Base-by-base conservation (phyloP, 805 yeast species). In the Pichia occidentalis region DNA sequence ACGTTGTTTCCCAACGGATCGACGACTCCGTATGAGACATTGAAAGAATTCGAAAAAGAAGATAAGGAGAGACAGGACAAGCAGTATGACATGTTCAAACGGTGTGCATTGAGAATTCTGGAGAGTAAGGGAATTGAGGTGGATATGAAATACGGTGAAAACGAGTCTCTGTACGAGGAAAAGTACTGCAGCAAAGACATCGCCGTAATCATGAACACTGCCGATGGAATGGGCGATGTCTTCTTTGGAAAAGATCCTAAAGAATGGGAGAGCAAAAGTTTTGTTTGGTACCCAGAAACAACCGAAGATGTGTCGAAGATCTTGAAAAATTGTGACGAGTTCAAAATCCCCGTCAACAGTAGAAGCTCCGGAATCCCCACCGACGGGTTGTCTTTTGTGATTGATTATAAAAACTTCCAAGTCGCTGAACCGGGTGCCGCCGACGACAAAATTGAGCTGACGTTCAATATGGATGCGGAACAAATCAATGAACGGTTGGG, bases 1-100 rank as follows among this genome's bases (percentile, higher is more conserved):
- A 53, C 54, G 24, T 30, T 55, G 32, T 57, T 56, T 28, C 62
- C 62, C 3, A 17, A 46, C 9, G 51, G 47, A 4, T 55, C 60
- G 9, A 47, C 44, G 3, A 54, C 62, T 4, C 29, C 40, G 11
- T 18, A 37, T 3, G 46, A 45, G 7, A 49, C 50, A n/a, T 25
- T 56, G 17, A 46, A 46, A 11, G 36, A 36, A 18, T 36, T 36
- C 12, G 43, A 40, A n/a, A 31, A 35, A 17, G 36, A 43, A 11
- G 46, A 36, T 17, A 44, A 39, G 9, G 45, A 42, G 17, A 30
- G 29, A 5, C 27, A 36, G 8, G 30, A 29, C 18, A 39, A 40
- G 17, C 37, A 36, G 20, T 50, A 49, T 32, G 53, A 51, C 31
- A 48, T 48, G 26, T 56, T 56, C 39, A 50, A 48, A 36, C 39